A percentile compares a stretch with the other conserved stretches of the same genome.
Conservation (phyloP, 176 grass and related monocot genomes). For the Oryza australiensis region DNA sequence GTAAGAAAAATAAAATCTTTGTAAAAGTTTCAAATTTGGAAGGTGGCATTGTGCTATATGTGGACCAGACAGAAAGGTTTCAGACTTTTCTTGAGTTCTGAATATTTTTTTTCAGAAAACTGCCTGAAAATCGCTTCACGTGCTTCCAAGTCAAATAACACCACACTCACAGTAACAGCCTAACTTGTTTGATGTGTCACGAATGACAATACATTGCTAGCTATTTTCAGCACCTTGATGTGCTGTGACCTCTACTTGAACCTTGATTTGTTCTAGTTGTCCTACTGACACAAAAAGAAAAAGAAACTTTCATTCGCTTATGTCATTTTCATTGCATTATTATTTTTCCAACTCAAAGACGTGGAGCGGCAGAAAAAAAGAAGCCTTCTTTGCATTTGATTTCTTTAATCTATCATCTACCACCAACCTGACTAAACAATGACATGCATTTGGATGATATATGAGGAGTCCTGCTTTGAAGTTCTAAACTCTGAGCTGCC, state of each 20-base stretch:
- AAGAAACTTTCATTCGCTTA: not conserved
- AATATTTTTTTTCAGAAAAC: not conserved
- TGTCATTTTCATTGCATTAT: not conserved
- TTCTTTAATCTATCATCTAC: slow-evolving; percentile 26
- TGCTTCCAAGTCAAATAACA: slow-evolving; percentile 5
- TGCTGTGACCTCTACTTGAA: slow-evolving; percentile 15
- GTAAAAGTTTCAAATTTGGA: no score
- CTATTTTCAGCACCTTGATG: slow-evolving; percentile 21
- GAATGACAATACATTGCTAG: not conserved
- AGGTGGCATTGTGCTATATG: not conserved
- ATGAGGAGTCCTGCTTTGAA: slow-evolving; percentile 17
- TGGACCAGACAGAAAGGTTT: not conserved
- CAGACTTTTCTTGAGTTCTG: not conserved
- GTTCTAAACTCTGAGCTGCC: slow-evolving; percentile 33
- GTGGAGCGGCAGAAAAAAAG: not conserved
- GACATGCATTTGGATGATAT: slow-evolving; percentile 1
- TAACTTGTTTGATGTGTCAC: not conserved
- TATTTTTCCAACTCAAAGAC: not conserved
- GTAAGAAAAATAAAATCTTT: not conserved
- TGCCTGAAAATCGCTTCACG: not conserved
- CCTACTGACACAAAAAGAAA: not conserved
- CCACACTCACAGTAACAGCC: not conserved
- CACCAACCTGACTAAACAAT: slow-evolving; percentile 35
- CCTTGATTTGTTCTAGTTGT: slow-evolving; percentile 3
- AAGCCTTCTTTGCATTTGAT: not conserved